Evolutionary conservation across 495 filamentous ascomycete species (phyloP).

Genomic region (Daldinia loculata): DNA sequence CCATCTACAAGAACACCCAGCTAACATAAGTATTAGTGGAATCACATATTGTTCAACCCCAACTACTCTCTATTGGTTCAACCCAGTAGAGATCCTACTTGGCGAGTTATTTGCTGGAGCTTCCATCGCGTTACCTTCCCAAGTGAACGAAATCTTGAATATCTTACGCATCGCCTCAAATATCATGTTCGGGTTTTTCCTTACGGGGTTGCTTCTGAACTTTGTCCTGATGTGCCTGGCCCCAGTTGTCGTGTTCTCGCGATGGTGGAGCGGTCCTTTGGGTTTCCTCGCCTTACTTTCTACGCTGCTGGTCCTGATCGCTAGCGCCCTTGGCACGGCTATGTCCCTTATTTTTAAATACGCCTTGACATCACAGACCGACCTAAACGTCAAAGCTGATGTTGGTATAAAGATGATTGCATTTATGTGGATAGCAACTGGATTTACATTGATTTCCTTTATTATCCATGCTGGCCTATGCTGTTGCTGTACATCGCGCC

Average conservation of each 20-base stretch:
- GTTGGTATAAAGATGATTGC: slow-evolving; percentile 80
- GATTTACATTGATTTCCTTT: slow-evolving; percentile 71
- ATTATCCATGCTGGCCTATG: slow-evolving; percentile 74
- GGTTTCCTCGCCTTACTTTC: slow-evolving; percentile 71
- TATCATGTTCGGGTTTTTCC: slow-evolving; percentile 91
- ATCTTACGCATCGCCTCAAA: slow-evolving; percentile 81
- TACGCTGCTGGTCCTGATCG: slow-evolving; percentile 72
- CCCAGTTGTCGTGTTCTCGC: slow-evolving; percentile 53
- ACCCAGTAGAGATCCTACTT: slow-evolving; percentile 82
- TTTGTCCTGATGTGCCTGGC: slow-evolving; percentile 64
- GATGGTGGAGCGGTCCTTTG: slow-evolving; percentile 57
- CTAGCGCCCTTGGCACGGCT: slow-evolving; percentile 76
- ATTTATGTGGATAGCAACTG: slow-evolving; percentile 88
- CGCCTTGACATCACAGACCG: slow-evolving; percentile 68
- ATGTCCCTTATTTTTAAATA: slow-evolving; percentile 82
- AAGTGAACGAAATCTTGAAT: slow-evolving; percentile 73
- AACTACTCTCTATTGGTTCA: slow-evolving; percentile 81
- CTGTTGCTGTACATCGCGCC: slow-evolving; percentile 72
- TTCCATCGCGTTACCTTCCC: slow-evolving; percentile 78
- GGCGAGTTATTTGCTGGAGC: slow-evolving; percentile 82
- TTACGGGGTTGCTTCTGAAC: slow-evolving; percentile 71
- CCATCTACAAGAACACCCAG: neutral
- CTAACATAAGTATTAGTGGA: slow-evolving; percentile 53
- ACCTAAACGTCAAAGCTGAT: slow-evolving; percentile 77
- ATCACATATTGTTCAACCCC: slow-evolving; percentile 79